A percentile compares a stretch with the other conserved stretches of the same genome.
Conservation (phyloP, 768 basidiomycete species). For the Psilocybe tampanensis region DNA sequence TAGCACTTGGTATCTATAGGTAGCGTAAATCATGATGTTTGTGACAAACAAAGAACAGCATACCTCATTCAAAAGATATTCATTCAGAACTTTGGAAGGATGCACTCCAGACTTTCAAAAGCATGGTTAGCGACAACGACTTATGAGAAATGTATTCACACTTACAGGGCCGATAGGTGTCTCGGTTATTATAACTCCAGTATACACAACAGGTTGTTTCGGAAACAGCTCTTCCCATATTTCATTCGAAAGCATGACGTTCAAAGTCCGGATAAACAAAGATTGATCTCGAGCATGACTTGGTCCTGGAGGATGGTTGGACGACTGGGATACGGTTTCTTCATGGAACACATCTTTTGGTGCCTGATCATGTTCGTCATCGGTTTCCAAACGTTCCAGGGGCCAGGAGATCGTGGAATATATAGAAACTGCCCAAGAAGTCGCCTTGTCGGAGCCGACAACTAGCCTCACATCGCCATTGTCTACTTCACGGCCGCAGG, state of each 20-base stretch:
- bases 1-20: not conserved
- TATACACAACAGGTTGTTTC: not conserved
- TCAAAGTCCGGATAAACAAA: constrained; percentile 12
- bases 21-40: not conserved
- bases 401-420: too few species aligned
- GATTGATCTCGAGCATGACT: constrained; percentile 7
- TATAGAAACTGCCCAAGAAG: too few species aligned
- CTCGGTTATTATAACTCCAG: not conserved
- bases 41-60: not conserved
- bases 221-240: constrained; percentile 1
- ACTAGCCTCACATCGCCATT: constrained; percentile 22
- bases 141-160: not conserved
- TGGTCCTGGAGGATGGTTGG: too few species aligned
- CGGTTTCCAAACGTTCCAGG: too few species aligned
- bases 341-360: too few species aligned
- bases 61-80: not conserved
- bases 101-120: not conserved
- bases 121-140: not conserved
- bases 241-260: not conserved
- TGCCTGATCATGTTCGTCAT: too few species aligned
- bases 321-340: too few species aligned
- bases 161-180: not conserved
- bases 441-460: constrained; percentile 17
- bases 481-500: constrained; percentile 3
- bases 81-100: not conserved